Conservation (phyloP, 2,329 filamentous ascomycete genomes). For the Cryphonectria parasitica region DNA sequence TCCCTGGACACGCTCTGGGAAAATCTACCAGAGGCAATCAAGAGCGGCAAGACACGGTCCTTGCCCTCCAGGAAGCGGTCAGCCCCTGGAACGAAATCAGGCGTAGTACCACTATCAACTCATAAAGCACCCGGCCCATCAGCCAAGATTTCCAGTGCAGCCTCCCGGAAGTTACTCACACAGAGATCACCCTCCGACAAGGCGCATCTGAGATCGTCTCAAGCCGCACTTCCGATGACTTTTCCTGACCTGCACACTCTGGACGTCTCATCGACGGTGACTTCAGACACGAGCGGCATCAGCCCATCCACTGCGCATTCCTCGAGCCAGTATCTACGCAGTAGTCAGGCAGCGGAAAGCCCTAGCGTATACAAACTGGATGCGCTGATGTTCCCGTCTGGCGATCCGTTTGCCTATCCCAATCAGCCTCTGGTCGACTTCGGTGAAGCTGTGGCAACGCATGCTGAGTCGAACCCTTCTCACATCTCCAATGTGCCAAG, state of each 20-base stretch:
- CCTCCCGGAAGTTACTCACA: neutral
- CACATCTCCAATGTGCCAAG: constrained; percentile 38
- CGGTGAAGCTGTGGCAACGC: constrained; percentile 40
- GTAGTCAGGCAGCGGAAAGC: constrained; percentile 37
- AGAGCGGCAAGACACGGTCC: constrained; percentile 49
- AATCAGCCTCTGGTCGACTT: constrained; percentile 73
- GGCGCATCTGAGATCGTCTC: constrained; percentile 36
- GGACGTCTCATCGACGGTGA: constrained; percentile 48
- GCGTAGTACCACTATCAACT: constrained; percentile 33
- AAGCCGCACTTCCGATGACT: constrained; percentile 42
- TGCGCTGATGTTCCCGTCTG: constrained; percentile 79
- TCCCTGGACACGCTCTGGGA: constrained; percentile 81
- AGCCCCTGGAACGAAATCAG: constrained; percentile 50
- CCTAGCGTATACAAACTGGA: constrained; percentile 67
- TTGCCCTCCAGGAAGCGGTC: constrained; percentile 59
- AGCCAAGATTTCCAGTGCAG: neutral
- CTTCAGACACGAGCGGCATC: constrained; percentile 39
- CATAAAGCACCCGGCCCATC: constrained; percentile 17
- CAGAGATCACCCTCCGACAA: constrained; percentile 40
- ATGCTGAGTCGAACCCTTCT: constrained; percentile 39
- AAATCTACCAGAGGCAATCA: constrained; percentile 74
- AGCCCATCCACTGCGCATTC: constrained; percentile 39
- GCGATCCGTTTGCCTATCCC: constrained; percentile 79
- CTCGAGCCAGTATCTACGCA: constrained; percentile 31
- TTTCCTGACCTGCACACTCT: constrained; percentile 51